Base-by-base conservation (phyloP, 2,329 filamentous ascomycete species). In the Hypomyces rosellus region DNA sequence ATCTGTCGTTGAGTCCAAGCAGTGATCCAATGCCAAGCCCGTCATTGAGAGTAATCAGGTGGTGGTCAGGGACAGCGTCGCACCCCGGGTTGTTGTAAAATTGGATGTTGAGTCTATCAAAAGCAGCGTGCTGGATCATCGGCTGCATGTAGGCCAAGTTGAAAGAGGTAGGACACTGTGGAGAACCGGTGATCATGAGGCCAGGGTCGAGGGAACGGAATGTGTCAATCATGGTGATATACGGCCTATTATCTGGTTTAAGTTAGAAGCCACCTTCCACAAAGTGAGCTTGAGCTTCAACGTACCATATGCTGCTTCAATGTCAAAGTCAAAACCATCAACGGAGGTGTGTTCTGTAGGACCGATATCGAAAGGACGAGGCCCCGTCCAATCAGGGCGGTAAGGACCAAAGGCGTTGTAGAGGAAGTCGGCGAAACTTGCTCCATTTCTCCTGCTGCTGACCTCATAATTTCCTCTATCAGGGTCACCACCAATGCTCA, bases 81-180 rank as follows among this genome's bases (percentile, higher is more conserved):
- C 72, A 75, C 16, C 45, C 55, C 1, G 58, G 56, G 59, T 75
- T 75, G 65, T 76, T 75, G 64, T 74, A 76, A 61, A 76, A 77
- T 62, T 76, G 74, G 46, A 77, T 60, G 58, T 72, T 75, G 38
- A 73, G 61, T 13, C 68, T 65, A 22, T 73, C 69, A 54, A 77
- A 71, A 41, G 67, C 59, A 39, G 68, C 64, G 48, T 68, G 59
- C 11, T 68, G 62, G 37, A 76, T 69, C 54, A 74, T 59, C 5
- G 65, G 61, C 48, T 65, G 61, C 60, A 72, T 63, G 48, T 64
- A 57, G 46, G 66, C 66, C 43, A 55, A 63, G 1, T 42, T 8
- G 4, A 56, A 22, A 8, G 50, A 45, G 30, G 62, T 62, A 18
- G 67, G 66, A 58, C 74, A 77, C 55, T 77, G 70, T 18, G 74